phyloP scores from a whole-genome alignment of 495 filamentous ascomycete genomes.

The Collariella sp. region DNA sequence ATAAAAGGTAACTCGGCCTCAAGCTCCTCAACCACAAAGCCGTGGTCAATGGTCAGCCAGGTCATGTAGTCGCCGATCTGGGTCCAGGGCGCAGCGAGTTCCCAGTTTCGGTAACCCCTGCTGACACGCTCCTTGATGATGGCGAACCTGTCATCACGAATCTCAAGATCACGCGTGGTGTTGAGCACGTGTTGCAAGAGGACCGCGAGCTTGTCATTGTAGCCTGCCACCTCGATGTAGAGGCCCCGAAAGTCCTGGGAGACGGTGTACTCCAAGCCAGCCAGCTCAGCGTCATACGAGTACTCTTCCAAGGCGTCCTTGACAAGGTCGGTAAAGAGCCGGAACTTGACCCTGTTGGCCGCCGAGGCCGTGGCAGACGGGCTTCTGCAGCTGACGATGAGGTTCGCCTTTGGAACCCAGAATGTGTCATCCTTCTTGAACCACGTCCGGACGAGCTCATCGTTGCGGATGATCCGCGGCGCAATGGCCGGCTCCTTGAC shows the following conservation, averaged over 20 bases:
- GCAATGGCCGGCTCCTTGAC: conserved; percentile 61
- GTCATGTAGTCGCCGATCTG: conserved; percentile 80
- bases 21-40: conserved; percentile 74
- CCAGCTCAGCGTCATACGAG: conserved; percentile 91
- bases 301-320: conserved; percentile 88
- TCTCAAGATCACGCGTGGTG: conserved; percentile 75
- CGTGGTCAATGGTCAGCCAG: conserved; percentile 68
- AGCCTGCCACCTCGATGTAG: conserved; percentile 73
- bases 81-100: conserved; percentile 77
- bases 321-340: conserved; percentile 79
- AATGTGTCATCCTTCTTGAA: conserved; percentile 98
- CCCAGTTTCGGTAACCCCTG: conserved; percentile 72
- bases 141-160: conserved; percentile 76
- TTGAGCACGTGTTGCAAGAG: conserved; percentile 84
- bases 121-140: conserved; percentile 82
- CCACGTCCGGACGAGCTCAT: conserved; percentile 78
- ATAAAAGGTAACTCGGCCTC: conserved; percentile 67
- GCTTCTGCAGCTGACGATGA: conserved; percentile 72
- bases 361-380: conserved; percentile 70
- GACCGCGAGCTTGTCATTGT: conserved; percentile 92
- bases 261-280: conserved; percentile 79
- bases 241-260: conserved; percentile 61
- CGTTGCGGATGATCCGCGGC: conserved; percentile 82
- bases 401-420: conserved; percentile 92
- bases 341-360: conserved; percentile 64